Base-by-base conservation (phyloP, 768 basidiomycete species). In the Sporobolomyces pararoseus region DNA sequence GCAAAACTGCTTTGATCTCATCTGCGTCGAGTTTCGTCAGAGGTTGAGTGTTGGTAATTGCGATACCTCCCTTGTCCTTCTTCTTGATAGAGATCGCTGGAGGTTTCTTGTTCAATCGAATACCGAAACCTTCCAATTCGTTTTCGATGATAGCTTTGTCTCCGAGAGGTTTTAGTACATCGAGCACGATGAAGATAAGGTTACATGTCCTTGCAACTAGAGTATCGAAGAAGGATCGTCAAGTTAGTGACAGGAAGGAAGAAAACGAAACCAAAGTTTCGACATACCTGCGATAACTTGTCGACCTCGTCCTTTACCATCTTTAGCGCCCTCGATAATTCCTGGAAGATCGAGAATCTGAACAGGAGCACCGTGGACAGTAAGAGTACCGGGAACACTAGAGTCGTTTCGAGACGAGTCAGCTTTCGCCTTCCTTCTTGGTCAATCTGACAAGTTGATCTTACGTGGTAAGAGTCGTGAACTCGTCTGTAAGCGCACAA, bases 321-420 rank as follows among this genome's bases (percentile, higher is more conserved):
- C 94, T 77, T 92, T 91, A 32, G 95, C 95, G 75, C 95, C 95
- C 79, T 97, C 95, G 71, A 98, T 96, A 72, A 98, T 98, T 83
- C 96, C 95, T 72, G 92, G 72, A 42, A 75, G 53, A 64, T 70
- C 70, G 29, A 68, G 63, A 71, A 97, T 93, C 76, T 97, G 95
- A 76, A 97, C 92, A 35, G 92, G 91, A 27, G 95, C 93, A 35
- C 95, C 95, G 74, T 97, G 94, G 2, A 96, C 90, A 77, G 89
- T 91, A 53, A 99, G 76, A 0, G 92, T 96, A 44, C 94, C 94
- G 19, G 94, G 94, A 9, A 97, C 93, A 21, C 94, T n/a, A n/a
- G n/a, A n/a, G n/a, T n/a, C n/a, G n/a, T n/a, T n/a, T n/a, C n/a
- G n/a, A n/a, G n/a, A n/a, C n/a, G n/a, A n/a, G n/a, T n/a, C n/a